Base-by-base conservation (phyloP, 257 asterid genomes). In the Thymus quinquecostatus region DNA sequence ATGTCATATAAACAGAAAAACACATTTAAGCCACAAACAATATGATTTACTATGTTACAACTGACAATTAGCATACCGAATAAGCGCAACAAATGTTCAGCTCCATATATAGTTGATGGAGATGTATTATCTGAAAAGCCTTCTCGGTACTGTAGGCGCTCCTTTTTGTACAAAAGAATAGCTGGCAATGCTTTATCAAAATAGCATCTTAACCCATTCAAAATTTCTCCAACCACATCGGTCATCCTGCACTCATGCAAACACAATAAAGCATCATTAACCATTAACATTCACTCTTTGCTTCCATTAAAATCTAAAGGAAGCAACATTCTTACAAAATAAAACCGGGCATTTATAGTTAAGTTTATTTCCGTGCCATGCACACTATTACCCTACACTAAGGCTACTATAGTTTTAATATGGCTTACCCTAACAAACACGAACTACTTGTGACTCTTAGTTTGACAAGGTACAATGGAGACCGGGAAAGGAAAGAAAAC, bases 61-160 rank as follows among this genome's bases (percentile, higher is more conserved):
- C 9, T 49, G 53, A 48, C 41, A 2, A 28, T 6, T 54, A 41
- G 61, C 87, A 79, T 92, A 95, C 99, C 98, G 79, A 95, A 95
- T 74, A 95, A 90, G 82, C 98, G 97, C 75, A 95, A 72, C 36
- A 95, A 86, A 88, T 95, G 99, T 78, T 95, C 98, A 44, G 97
- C 98, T 66, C 99, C 99, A 77, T 95, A 95, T 67, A 95, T 75
- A 74, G 89, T 88, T 60, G 98, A 92, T 33, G 99, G 94, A 62
- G 95, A 81, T 73, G 75, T 78, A 70, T 80, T 74, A 64, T 82
- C 95, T 66, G 83, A 62, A 62, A 92, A 67, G 70, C 86, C 80
- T 28, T 92, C 96, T 53, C 82, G 80, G 77, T 86, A 92, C 82
- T 95, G 99, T 57, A 87, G 96, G 63, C 92, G 91, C 82, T 95